Base-by-base conservation (phyloP, 331 rosid genomes). In the Saraca asoca region DNA sequence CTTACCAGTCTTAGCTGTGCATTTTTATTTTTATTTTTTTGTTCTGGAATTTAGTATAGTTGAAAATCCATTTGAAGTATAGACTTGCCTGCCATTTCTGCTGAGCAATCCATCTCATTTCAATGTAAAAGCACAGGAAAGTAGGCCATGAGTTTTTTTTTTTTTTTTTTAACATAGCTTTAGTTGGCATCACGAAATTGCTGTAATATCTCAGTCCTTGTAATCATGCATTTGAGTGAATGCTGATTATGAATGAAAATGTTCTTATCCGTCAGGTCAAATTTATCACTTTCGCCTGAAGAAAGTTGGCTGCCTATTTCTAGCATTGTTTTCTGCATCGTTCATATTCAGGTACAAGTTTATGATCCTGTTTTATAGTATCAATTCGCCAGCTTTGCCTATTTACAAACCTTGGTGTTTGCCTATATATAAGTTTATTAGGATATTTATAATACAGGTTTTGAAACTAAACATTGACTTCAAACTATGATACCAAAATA, bases 251-350 rank as follows among this genome's bases (percentile, higher is more conserved):
- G 54, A 7, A 29, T 20, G 35, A 16, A n/a, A 46, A 19, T 72
- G 68, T 67, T 61, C 0, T 49, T 20, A 14, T 63, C 72, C 65
- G 49, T 68, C 69, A 94, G 97, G 83, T 73, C 97, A 46, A 94
- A 90, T 77, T 79, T 94, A 67, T 84, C 88, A 1, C 31, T 90
- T 53, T 90, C 96, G 0, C 95, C 96, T 1, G 96, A 93, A 64
- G 98, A 93, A 51, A 90, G 96, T 64, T 93, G 97, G 98, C 82
- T 90, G 69, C 97, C 98, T 29, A 81, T 94, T 64, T 90, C 87
- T 51, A 88, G 98, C 86, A 88, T 93, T 63, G 51, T 93, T 33
- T 81, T 87, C 80, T 80, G 98, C 87, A 77, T 90, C 12, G 66
- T 86, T 81, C 98, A 94, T 63, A 61, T 88, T 73, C 98, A 94